Conservation (phyloP, 345 rosid genomes). For the Dipteronia dyeriana region DNA sequence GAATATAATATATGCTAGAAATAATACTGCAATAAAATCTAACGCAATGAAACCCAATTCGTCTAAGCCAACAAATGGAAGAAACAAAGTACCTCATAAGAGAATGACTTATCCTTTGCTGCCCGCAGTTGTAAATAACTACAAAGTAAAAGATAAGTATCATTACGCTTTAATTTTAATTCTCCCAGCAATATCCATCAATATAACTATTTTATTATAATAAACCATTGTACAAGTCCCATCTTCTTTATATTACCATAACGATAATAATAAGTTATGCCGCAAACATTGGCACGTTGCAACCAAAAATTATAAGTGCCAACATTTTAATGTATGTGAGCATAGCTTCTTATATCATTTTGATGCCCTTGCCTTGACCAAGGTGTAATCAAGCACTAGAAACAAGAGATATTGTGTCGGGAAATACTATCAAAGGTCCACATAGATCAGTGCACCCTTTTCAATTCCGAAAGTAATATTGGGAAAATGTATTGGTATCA, state of each 20-base stretch:
- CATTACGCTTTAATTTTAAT: conserved; percentile 9
- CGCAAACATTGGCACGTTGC: not conserved
- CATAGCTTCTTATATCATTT: not conserved
- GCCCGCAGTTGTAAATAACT: conserved; percentile 88
- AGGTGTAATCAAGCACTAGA: not conserved
- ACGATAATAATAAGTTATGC: not conserved
- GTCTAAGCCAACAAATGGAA: conserved; percentile 8
- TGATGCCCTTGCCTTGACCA: not conserved
- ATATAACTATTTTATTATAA: conserved; percentile 11
- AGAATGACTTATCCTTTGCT: conserved; percentile 73
- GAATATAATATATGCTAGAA: not conserved
- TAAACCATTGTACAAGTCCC: not conserved
- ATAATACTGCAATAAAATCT: not conserved
- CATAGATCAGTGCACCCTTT: not conserved
- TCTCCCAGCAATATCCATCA: not conserved
- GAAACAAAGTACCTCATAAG: conserved; percentile 71
- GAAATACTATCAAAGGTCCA: not conserved
- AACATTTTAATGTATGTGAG: not conserved
- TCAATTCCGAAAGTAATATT: not conserved
- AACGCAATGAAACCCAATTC: not conserved
- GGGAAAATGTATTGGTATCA: not conserved
- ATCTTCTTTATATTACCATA: not conserved
- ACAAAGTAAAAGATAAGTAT: conserved; percentile 33
- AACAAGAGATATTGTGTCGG: not conserved
- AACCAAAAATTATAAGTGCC: conserved; percentile 5